Evolutionary conservation across 306 rosid species (phyloP).

Genomic region (Coriaria nepalensis): DNA sequence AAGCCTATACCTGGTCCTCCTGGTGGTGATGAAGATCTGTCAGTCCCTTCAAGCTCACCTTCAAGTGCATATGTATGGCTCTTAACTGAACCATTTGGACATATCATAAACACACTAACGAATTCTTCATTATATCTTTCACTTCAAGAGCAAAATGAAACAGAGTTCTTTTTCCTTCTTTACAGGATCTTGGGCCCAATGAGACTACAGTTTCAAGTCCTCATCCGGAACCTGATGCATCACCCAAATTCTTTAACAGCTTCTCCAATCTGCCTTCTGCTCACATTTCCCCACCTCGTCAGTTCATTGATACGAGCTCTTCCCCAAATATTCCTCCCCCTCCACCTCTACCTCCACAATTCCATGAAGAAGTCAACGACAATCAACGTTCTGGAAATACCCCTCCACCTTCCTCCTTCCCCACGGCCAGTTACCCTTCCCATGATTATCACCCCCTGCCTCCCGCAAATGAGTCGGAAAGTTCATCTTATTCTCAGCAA

Average conservation of each 20-base stretch:
- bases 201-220: slow-evolving; percentile 31
- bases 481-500: slow-evolving; percentile 41
- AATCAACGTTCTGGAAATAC: slow-evolving; percentile 34
- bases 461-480: slow-evolving; percentile 41
- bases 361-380: slow-evolving; percentile 35
- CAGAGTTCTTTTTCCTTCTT: slow-evolving; percentile 16
- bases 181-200: slow-evolving; percentile 52
- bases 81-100: slow-evolving; percentile 8
- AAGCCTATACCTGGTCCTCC: slow-evolving; percentile 84
- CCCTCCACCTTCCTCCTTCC: slow-evolving; percentile 40
- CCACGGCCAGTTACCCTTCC: slow-evolving; percentile 45
- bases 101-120: neutral
- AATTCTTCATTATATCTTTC: neutral
- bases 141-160: neutral
- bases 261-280: slow-evolving; percentile 2
- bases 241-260: slow-evolving; percentile 28
- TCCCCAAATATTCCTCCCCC: slow-evolving; percentile 32
- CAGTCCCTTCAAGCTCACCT: slow-evolving; percentile 32
- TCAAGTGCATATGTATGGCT: slow-evolving; percentile 48
- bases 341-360: too few species aligned
- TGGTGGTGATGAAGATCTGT: slow-evolving; percentile 77
- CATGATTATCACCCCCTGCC: slow-evolving; percentile 55
- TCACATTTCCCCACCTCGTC: slow-evolving; percentile 9
- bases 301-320: slow-evolving; percentile 19
- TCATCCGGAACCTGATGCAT: slow-evolving; percentile 38